These are phyloP conservation scores for Dillenia suffruticosa DNA, from an alignment of 164 flowering plant genomes.

Conservation along the genomic window DNA sequence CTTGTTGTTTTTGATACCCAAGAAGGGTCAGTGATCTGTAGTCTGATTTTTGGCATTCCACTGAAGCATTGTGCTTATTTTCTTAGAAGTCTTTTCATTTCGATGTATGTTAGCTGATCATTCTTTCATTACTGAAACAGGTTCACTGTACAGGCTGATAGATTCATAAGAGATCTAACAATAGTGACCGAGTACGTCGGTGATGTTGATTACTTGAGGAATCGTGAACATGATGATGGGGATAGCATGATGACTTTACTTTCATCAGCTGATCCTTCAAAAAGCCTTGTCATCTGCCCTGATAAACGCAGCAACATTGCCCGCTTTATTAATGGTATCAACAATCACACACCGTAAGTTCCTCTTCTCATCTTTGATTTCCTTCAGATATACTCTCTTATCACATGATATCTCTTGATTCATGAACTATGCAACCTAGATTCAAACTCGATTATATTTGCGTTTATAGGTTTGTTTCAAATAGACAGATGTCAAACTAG, in stretches of 20 bases:
- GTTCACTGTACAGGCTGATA: constrained; percentile 92
- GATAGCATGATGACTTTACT: constrained; percentile 87
- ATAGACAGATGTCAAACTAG: no score
- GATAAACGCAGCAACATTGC: constrained; percentile 84
- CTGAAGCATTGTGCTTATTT: background rate
- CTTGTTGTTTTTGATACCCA: constrained; percentile 76
- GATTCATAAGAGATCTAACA: constrained; percentile 65
- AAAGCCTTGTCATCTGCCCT: constrained; percentile 88
- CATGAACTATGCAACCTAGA: no score
- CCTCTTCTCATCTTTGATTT: background rate
- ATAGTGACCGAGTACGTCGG: constrained; percentile 88
- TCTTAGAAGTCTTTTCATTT: background rate
- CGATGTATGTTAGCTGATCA: background rate
- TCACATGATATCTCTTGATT: background rate
- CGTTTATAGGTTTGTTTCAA: no score
- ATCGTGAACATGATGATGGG: constrained; percentile 86
- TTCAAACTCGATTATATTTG: no score
- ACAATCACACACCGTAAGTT: constrained; percentile 80
- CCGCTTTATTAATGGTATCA: constrained; percentile 94
- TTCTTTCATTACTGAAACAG: constrained; percentile 28
- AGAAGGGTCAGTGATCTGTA: constrained; percentile 64
- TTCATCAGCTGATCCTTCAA: constrained; percentile 46
- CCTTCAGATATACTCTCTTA: background rate
- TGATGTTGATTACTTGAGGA: constrained; percentile 81
- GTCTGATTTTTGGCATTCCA: background rate